phyloP scores from a whole-genome alignment of 345 rosid genomes.

The Brassica carinata region DNA sequence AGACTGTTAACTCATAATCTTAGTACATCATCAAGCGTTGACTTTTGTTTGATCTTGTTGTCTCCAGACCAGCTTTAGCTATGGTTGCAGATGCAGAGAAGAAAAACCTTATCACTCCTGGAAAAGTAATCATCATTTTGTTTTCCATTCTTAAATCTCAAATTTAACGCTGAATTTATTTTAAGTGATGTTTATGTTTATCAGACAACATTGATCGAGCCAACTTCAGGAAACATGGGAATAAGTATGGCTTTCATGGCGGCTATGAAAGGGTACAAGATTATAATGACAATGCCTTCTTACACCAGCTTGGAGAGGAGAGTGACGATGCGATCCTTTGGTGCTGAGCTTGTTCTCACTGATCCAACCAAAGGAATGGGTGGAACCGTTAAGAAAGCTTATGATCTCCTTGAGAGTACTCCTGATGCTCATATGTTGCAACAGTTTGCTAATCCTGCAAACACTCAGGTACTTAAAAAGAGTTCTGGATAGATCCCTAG shows the following conservation, averaged over 20 bases:
- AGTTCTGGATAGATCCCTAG: neutral
- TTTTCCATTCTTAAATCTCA: neutral
- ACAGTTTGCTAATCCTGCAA: slow-evolving; percentile 90
- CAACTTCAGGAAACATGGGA: slow-evolving; percentile 98
- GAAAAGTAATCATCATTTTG: slow-evolving; percentile 51
- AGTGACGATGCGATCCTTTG: slow-evolving; percentile 92
- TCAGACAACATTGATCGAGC: slow-evolving; percentile 90
- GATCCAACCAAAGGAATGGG: slow-evolving; percentile 98
- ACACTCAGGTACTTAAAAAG: slow-evolving; percentile 57
- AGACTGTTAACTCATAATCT: neutral
- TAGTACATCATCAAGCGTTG: neutral
- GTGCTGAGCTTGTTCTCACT: slow-evolving; percentile 89
- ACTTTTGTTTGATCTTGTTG: slow-evolving; percentile 16
- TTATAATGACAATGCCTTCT: slow-evolving; percentile 94
- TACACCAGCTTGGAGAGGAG: slow-evolving; percentile 97
- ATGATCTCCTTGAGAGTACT: slow-evolving; percentile 73
- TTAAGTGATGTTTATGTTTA: neutral
- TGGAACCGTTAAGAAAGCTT: slow-evolving; percentile 91
- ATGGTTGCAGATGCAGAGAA: slow-evolving; percentile 83
- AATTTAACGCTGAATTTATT: neutral
- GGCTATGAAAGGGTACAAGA: slow-evolving; percentile 85
- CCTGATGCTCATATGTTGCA: slow-evolving; percentile 83
- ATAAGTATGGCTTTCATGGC: slow-evolving; percentile 97
- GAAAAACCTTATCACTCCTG: slow-evolving; percentile 73
- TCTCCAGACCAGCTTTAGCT: slow-evolving; percentile 77